phyloP scores from a whole-genome alignment of 208 protist species.

The Herpetomonas tarakana region DNA sequence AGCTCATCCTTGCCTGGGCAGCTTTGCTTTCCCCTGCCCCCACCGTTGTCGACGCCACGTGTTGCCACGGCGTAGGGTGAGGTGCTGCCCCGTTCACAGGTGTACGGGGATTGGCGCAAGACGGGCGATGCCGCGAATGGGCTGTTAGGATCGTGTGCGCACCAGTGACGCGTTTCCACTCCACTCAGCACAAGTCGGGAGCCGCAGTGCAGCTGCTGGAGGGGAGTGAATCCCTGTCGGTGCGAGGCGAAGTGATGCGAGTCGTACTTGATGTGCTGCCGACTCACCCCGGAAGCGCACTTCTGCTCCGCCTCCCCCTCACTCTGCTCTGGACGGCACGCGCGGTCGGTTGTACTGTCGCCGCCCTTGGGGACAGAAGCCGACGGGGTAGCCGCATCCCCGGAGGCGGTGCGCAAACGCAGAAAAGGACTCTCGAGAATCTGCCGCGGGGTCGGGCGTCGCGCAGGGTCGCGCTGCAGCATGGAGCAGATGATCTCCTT shows the following conservation, averaged over 20 bases:
- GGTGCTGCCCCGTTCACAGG: neutral
- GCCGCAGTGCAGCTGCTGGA: neutral
- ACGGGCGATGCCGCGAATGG: slow-evolving; percentile 20
- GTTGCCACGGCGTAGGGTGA: too few relatives aligned
- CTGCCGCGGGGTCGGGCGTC: slow-evolving; percentile 26
- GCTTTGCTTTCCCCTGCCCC: too few relatives aligned
- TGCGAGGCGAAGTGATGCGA: too few relatives aligned
- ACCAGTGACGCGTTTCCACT: neutral
- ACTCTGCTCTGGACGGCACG: neutral
- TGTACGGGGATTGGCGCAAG: slow-evolving; percentile 14
- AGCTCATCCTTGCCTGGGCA: too few relatives aligned
- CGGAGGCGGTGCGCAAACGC: too few relatives aligned
- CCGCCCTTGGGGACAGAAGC: neutral
- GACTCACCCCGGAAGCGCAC: too few relatives aligned
- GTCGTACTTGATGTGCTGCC: too few relatives aligned
- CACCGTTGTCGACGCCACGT: too few relatives aligned
- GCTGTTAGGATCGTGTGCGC: slow-evolving; percentile 11
- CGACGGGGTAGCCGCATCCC: too few relatives aligned
- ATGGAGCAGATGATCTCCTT: slow-evolving; percentile 83
- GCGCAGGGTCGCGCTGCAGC: slow-evolving; percentile 60
- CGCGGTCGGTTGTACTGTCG: neutral
- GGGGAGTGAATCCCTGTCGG: neutral
- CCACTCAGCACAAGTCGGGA: neutral
- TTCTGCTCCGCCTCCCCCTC: slow-evolving; percentile 1
- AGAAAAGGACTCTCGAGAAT: slow-evolving; percentile 14